Evolutionary conservation across 2,329 filamentous ascomycete species (phyloP), one percentile per base, ranked within the genome.

Genomic region (Dothideomycetes sp.): DNA sequence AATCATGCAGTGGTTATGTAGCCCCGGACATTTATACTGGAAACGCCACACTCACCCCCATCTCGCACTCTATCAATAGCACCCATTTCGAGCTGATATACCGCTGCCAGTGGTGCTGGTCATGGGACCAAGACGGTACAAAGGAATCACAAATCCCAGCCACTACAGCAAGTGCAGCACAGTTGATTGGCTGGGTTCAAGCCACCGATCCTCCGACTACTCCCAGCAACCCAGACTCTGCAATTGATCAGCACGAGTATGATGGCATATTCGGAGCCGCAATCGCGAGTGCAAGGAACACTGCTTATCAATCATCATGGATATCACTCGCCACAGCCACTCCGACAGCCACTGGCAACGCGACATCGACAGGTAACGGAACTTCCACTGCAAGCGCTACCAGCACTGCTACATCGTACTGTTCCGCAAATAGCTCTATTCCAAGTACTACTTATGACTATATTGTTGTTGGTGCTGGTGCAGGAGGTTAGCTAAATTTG

Each of bases 21-120:
- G 62, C 66, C 44, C 79, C 79, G 0, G 64, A 65, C 0, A 50
- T 70, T 27, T 82, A 83, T 56, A 65, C 66, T 1, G 80, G 80
- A 40, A 65, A 75, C 46, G 77, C 79, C 7, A 75, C 66, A 24
- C 54, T 83, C 17, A 78, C 73, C 0, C 70, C 77, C 47, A 72
- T 82, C 45, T 73, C 70, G 11, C 69, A 71, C 11, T 68, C 61
- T 18, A 63, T 81, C 41, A 79, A 71, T 49, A 63, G 65, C 12
- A 75, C 71, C 18, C 62, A 72, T 47, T 84, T 74, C 55, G 71
- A 71, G 34, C 53, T 81, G 35, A 68, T 81, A n/a, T 84, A 80
- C 60, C 69, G 75, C 34, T 84, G 79, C 57, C 57, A 77, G 47
- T 50, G 56, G 51, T 67, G 64, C 48, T 66, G 61, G 60, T 47